Percentiles rank a stretch among this genome's conserved stretches.
phyloP scores from a whole-genome alignment of 495 filamentous ascomycete species.

The Articulospora tetracladia region DNA sequence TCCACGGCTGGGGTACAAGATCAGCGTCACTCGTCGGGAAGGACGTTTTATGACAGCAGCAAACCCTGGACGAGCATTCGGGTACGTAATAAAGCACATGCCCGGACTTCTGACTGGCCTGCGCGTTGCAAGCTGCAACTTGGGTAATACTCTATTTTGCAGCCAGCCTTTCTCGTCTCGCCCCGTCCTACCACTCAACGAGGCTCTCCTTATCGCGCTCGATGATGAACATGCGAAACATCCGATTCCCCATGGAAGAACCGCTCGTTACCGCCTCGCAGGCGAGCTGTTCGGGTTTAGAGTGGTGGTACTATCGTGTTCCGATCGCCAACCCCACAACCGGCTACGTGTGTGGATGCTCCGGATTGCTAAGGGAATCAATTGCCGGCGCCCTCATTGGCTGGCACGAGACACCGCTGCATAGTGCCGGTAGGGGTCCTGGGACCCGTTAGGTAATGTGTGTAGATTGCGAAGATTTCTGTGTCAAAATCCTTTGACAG shows the following conservation, averaged over 20 bases:
- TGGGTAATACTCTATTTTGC: conserved; percentile 15
- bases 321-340: conserved; percentile 21
- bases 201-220: conserved; percentile 20
- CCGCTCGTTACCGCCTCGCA: conserved; percentile 2
- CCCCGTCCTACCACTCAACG: conserved; percentile 14
- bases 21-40: background rate
- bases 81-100: conserved; percentile 22
- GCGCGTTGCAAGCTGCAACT: background rate
- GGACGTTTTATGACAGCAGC: conserved; percentile 24
- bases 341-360: conserved; percentile 10
- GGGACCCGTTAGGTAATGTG: conserved; percentile 20
- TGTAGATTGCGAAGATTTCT: conserved; percentile 14
- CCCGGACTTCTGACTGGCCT: conserved; percentile 3
- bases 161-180: background rate
- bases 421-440: conserved; percentile 17
- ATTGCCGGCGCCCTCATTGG: conserved; percentile 3
- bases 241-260: background rate
- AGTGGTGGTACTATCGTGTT: background rate
- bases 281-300: background rate
- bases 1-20: conserved; percentile 14
- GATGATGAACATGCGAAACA: background rate
- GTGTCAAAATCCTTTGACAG: conserved; percentile 17
- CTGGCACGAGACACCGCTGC: conserved; percentile 4
- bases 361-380: conserved; percentile 24
- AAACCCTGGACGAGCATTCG: conserved; percentile 20